A percentile compares a stretch with the other conserved stretches of the same genome.
phyloP scores from a whole-genome alignment of 306 rosid species.

The Vigna mungo region DNA sequence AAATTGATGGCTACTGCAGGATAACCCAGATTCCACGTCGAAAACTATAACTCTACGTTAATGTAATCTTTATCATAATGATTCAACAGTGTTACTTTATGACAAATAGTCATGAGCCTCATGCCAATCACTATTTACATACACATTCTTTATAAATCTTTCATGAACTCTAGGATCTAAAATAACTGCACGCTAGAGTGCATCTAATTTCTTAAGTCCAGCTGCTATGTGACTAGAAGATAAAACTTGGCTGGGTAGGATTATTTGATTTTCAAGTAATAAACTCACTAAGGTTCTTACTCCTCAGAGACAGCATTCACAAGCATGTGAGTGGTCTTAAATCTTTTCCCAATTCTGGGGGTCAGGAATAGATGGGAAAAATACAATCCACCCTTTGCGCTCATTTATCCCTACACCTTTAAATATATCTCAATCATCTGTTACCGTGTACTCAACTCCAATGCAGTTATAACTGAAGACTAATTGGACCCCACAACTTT shows the following conservation, averaged over 20 bases:
- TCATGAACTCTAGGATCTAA: not conserved
- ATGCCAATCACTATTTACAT: not conserved
- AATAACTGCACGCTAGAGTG: not conserved
- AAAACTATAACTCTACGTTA: slow-evolving; percentile 4
- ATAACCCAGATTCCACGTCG: not conserved
- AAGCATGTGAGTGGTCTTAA: not conserved
- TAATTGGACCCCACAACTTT: slow-evolving; percentile 3
- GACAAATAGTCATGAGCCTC: slow-evolving; percentile 14
- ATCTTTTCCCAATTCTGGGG: not conserved
- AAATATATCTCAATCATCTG: not conserved
- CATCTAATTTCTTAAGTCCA: not conserved
- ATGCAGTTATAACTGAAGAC: slow-evolving; percentile 17
- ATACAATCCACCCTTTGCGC: not conserved
- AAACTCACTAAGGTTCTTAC: slow-evolving; percentile 13
- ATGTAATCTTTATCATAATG: slow-evolving; percentile 15
- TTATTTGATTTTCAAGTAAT: slow-evolving; percentile 13
- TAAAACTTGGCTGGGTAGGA: not conserved
- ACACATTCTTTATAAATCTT: not conserved
- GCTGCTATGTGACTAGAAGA: not conserved
- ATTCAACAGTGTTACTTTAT: slow-evolving; percentile 1
- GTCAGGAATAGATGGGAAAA: not conserved
- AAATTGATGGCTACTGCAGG: slow-evolving; percentile 14
- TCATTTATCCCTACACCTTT: not conserved
- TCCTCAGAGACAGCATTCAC: not conserved
- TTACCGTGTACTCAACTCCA: not conserved